Evolutionary conservation across 345 rosid genomes (phyloP), one percentile per base, ranked within the genome.

Genomic region (Acer yangbiense): DNA sequence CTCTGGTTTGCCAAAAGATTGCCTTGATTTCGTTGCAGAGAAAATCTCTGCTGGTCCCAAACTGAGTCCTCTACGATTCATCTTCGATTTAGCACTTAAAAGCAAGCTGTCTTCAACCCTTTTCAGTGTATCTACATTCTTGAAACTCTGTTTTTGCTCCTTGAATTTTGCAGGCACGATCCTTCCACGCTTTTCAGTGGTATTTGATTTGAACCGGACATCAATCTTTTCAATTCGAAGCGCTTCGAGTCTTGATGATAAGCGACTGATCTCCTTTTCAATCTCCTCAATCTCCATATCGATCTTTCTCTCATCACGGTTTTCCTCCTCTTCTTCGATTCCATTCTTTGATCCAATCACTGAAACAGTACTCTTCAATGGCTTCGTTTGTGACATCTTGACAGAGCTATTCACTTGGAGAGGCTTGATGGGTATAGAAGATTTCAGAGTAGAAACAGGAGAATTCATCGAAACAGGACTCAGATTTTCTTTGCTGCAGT

Each of bases 1-100:
- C 61, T 85, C 93, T 10, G 83, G 81, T 79, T 83, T 92, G 12
- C 76, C 80, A 23, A 60, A 43, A 4, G 77, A 27, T 29, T 85
- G 84, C 80, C 88, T 77, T 25, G 88, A 65, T 65, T 83, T 88
- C 39, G 79, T 66, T 0, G 87, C 89, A 9, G 91, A 84, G 76
- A 78, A 84, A 11, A 96, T 92, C 90, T 96, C 98, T 20, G 84
- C 83, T 5, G 99, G 99, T 58, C 99, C 97, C 67, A 96, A 65
- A 78, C 99, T 96, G 25, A 92, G 82, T 3, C 98, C 99, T 83
- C 98, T 86, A 2, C 97, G 86, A 5, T 68, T 85, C 63, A 83
- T 9, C 77, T 78, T 90, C 8, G 86, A 32, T 82, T 88, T 86
- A 25, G 87, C 58, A 46, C 82, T 85, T 8, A 89, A 73, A 60